Base-by-base conservation (phyloP, 2,329 filamentous ascomycete species). In the Paraphoma chrysanthemicola region DNA sequence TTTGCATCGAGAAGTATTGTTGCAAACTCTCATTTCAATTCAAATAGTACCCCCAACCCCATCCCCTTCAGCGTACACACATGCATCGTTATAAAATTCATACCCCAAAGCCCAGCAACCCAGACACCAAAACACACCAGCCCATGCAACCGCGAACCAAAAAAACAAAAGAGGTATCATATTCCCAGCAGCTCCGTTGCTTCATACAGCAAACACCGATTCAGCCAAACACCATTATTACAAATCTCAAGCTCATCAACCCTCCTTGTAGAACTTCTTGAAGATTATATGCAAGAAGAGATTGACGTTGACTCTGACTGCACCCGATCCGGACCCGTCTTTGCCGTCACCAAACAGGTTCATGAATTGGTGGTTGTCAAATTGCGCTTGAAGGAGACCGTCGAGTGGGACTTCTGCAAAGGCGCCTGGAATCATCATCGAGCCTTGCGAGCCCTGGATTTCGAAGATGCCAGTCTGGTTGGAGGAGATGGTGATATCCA, bases 311-410 rank as follows among this genome's bases (percentile, higher is more conserved):
- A 99, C 85, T 78, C 90, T 89, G 73, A 97, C 83, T 62, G 75
- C 73, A 0, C 78, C 70, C 45, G 67, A 60, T 3, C 67, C 63
- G 28, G 57, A 52, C 47, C 66, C 60, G 49, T 66, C 54, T 48
- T 53, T 54, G 31, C 57, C 68, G 44, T 75, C 75, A 3, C 74
- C 76, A 71, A 99, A 99, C 58, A 98, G 83, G 71, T 92, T 93
- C 87, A 98, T 93, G 77, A 96, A 97, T 79, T 97, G 93, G 69
- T 93, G 91, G 66, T 95, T 93, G 78, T 98, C 95, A 76, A 97
- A 99, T 79, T 99, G 96, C 49, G 95, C 94, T 79, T 97, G 93
- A 70, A 99, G 82, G 62, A 99, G 82, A 70, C 97, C 94, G 74
- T 99, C 95, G 70, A 99, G 89, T 30, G 93, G 89, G 42, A 99